Percentiles rank a stretch among this genome's conserved stretches.
These are phyloP conservation scores for Litsea cubeba DNA, from an alignment of 164 flowering plant species.

Conservation along the genomic window DNA sequence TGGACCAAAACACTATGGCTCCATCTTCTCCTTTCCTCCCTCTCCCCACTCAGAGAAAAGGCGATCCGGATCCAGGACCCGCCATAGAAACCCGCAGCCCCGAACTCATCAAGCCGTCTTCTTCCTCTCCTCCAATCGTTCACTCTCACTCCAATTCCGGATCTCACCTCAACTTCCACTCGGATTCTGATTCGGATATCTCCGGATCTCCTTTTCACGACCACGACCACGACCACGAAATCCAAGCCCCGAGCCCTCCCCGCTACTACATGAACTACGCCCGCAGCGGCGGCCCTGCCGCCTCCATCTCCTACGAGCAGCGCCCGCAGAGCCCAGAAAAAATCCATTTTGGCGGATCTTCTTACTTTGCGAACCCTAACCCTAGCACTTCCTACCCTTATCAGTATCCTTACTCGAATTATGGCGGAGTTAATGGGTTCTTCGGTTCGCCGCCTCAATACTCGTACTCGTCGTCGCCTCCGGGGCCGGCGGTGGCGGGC, in stretches of 20 bases:
- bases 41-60: slow-evolving; percentile 15
- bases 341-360: slow-evolving; percentile 40
- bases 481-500: slow-evolving; percentile 10
- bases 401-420: slow-evolving; percentile 19
- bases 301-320: slow-evolving; percentile 57
- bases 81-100: not conserved
- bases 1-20: slow-evolving; percentile 1
- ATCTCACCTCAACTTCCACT: slow-evolving; percentile 27
- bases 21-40: slow-evolving; percentile 16
- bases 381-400: slow-evolving; percentile 12
- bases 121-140: not conserved
- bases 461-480: slow-evolving; percentile 15
- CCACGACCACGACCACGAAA: slow-evolving; percentile 10
- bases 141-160: slow-evolving; percentile 30
- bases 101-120: not conserved
- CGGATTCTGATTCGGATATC: slow-evolving; percentile 29
- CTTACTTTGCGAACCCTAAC: slow-evolving; percentile 24
- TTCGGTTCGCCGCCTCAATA: slow-evolving; percentile 21
- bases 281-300: slow-evolving; percentile 43
- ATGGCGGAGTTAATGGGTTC: slow-evolving; percentile 20
- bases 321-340: slow-evolving; percentile 48
- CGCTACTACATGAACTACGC: slow-evolving; percentile 53
- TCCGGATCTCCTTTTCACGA: slow-evolving; percentile 30
- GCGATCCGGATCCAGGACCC: slow-evolving; percentile 7
- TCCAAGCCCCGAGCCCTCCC: not conserved